Evolutionary conservation across 345 rosid species (phyloP), one percentile per base, ranked within the genome.

Genomic region (Capsella bursapastoris): DNA sequence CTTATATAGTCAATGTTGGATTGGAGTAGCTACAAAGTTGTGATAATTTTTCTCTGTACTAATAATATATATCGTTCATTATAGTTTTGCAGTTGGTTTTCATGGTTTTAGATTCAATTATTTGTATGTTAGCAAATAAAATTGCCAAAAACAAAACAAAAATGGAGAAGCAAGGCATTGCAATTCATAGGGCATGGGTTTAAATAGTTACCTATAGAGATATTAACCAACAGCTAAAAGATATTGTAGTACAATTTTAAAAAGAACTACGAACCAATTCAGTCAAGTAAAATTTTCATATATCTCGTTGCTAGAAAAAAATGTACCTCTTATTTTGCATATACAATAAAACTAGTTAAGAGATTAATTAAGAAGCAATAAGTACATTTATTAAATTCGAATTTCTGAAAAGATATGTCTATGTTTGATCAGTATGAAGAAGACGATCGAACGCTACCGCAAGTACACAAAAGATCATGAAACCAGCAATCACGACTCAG

Each of bases 381-480:
- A 18, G 6, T 35, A 31, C 13, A 32, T 13, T 22, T 1, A 22
- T 22, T 22, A n/a, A 32, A 10, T 70, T 64, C 12, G 9, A 28
- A 38, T 18, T 53, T 28, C 60, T 70, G 6, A 63, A 53, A 34
- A 8, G 0, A 50, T 28, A 5, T 41, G 4, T 38, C 0, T 64
- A 41, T 70, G 63, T 48, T 64, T 70, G 41, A 57, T 50, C 52
- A 65, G 93, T 41, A 78, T 84, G 81, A 73, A 80, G 51, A 79
- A 75, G 64, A 84, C 80, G 1, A 72, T 89, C 28, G 89, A 88
- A 16, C 84, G 88, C 41, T 88, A 87, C 76, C 40, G 13, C 15
- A 79, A 78, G 38, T 58, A 70, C 75, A 70, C 78, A 50, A 77
- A 78, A 44, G 79, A 83, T 53, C 72, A 35, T 52, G 82, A 72